Conservation (phyloP, 805 yeast genomes). For the Candida khao-thaluensis region DNA sequence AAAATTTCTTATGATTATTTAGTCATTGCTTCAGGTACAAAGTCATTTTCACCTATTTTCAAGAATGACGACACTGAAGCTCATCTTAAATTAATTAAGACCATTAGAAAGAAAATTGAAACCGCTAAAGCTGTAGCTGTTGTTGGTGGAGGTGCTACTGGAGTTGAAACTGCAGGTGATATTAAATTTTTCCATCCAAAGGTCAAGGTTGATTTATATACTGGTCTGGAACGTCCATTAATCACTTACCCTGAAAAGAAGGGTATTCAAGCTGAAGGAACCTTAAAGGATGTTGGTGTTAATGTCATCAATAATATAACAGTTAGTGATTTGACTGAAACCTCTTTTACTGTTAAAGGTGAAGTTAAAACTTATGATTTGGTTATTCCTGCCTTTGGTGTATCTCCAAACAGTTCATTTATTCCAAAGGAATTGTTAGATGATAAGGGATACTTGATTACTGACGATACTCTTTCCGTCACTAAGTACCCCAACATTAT, state of each 20-base stretch:
- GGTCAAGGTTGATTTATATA: constrained; percentile 23
- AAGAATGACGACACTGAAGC: constrained; percentile 22
- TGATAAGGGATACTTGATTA: constrained; percentile 26
- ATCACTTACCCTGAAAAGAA: constrained; percentile 16
- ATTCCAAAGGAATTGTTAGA: constrained; percentile 25
- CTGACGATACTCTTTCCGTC: constrained; percentile 27
- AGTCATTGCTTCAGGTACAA: constrained; percentile 36
- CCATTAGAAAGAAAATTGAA: constrained; percentile 16
- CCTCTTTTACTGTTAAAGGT: constrained; percentile 19
- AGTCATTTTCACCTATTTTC: constrained; percentile 21
- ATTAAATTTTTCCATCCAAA: constrained; percentile 23
- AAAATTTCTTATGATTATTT: constrained; percentile 29
- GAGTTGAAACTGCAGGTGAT: constrained; percentile 41
- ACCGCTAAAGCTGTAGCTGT: constrained; percentile 31
- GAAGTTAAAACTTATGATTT: constrained; percentile 24
- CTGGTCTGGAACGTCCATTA: constrained; percentile 23
- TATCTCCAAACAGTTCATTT: constrained; percentile 34
- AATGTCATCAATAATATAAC: constrained; percentile 22
- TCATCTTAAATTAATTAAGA: constrained; percentile 17
- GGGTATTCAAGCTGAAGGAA: constrained; percentile 15
- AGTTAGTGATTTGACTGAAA: constrained; percentile 10
- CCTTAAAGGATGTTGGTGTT: constrained; percentile 21
- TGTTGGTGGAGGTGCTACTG: constrained; percentile 42
- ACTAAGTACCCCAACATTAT: constrained; percentile 24
- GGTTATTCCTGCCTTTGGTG: constrained; percentile 26